Evolutionary conservation across 345 rosid species (phyloP).

Genomic region (Gossypium arboreum): DNA sequence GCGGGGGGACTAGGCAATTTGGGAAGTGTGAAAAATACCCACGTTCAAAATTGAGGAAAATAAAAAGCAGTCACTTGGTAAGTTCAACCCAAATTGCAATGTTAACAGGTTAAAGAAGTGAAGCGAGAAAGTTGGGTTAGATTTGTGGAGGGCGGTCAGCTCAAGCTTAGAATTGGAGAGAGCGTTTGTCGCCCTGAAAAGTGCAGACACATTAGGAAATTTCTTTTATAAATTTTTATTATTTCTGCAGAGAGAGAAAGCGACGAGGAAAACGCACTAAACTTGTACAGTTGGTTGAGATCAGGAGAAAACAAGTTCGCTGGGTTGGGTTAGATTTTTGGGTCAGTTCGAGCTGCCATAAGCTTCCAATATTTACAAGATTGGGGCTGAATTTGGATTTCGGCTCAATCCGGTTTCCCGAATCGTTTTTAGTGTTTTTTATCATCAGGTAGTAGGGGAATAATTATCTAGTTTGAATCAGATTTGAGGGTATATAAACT

Average conservation of each 20-base stretch:
- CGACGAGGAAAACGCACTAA: too few relatives aligned
- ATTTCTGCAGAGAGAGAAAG: conserved; percentile 11
- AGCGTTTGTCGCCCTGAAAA: neutral
- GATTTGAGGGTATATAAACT: too few relatives aligned
- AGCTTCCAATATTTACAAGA: too few relatives aligned
- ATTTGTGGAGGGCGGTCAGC: conserved; percentile 15
- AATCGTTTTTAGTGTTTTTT: too few relatives aligned
- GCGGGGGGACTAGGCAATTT: neutral
- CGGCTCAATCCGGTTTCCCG: too few relatives aligned
- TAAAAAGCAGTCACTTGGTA: neutral
- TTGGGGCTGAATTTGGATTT: too few relatives aligned
- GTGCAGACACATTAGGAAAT: neutral
- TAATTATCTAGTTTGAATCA: too few relatives aligned
- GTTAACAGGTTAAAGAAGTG: neutral
- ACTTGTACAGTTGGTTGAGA: too few relatives aligned
- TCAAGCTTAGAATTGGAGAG: neutral
- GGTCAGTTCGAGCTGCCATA: too few relatives aligned
- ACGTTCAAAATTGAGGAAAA: neutral
- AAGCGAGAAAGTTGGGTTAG: neutral
- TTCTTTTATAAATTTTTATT: neutral
- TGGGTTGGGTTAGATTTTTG: too few relatives aligned
- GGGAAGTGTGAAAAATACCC: conserved; percentile 3
- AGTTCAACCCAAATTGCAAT: conserved; percentile 1
- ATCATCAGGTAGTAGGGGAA: too few relatives aligned
- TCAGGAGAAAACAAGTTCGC: too few relatives aligned